Evolutionary conservation across 148 eudicot genomes (phyloP), one percentile per base, ranked within the genome.

Genomic region (Fagopyrum homotropicum): DNA sequence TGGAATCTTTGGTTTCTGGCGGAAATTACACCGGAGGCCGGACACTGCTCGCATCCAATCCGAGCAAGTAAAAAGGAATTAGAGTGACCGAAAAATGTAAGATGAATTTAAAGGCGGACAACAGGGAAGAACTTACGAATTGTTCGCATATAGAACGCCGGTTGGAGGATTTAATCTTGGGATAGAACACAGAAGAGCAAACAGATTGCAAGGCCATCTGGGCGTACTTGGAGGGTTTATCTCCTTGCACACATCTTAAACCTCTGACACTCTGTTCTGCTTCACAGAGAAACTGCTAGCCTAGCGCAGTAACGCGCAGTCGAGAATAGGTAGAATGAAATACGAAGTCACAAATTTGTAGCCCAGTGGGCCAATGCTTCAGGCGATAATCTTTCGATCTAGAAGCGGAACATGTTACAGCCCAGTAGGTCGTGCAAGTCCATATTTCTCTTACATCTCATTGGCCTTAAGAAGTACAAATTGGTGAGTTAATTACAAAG

Each of bases 301-400:
- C 40, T 35, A 35, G 40, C 3, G 3, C 40, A 35, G 40, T 35
- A 35, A 35, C 1, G 40, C 2, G 40, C 40, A 35, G 40, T 1
- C 2, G 40, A 35, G 40, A 35, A 35, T 35, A 1, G 40, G 40
- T 35, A 35, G 1, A 35, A 35, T 35, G 40, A 35, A 35, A 35
- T 35, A 35, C 2, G 26, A 22, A 22, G 26, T 22, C 40, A 35
- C 40, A 35, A 35, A 35, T 35, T 66, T 35, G 43, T 17, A 35
- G 71, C 46, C n/a, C 46, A 66, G 15, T 40, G 19, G 71, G 47
- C 71, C 71, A 17, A 35, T 66, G 8, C 88, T 2, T 86, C 52
- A 49, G 52, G 52, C 14, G 14, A 49, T 49, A 49, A 14, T 49
- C 52, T 7, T 49, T 10, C 1, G n/a, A 4, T 51, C 5, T 51